Conservation (phyloP, 148 eudicot species). For the Drosera capensis region DNA sequence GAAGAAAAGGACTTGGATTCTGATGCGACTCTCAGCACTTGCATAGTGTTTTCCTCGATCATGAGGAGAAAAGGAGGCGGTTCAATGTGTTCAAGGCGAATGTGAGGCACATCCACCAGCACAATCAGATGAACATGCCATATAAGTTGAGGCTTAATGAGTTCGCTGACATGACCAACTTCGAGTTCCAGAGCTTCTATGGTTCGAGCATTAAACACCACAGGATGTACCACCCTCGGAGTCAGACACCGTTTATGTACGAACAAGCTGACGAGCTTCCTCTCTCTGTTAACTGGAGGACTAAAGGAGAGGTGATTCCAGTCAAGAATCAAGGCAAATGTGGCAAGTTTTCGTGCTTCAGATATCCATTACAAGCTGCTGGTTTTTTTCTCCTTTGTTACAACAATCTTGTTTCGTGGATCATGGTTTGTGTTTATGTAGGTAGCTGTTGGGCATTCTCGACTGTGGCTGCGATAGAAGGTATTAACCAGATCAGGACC, state of each 20-base stretch:
- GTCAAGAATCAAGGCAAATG: conserved; percentile 61
- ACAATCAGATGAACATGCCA: conserved; percentile 44
- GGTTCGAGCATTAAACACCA: conserved; percentile 42
- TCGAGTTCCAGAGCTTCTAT: conserved; percentile 30
- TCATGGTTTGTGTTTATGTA: conserved; percentile 5
- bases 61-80: conserved; percentile 24
- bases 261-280: conserved; percentile 30
- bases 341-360: conserved; percentile 18
- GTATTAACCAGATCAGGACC: conserved; percentile 67
- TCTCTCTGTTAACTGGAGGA: conserved; percentile 50
- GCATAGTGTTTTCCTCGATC: conserved; percentile 28
- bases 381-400: background rate
- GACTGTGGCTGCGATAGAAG: conserved; percentile 55
- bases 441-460: conserved; percentile 84
- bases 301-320: conserved; percentile 51
- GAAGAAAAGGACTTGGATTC: no score
- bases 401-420: background rate
- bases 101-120: conserved; percentile 26
- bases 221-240: conserved; percentile 26
- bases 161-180: conserved; percentile 43
- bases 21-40: no score
- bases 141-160: conserved; percentile 38
- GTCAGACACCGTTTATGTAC: conserved; percentile 32
- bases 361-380: background rate
- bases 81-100: conserved; percentile 56